Percentiles rank a stretch among this genome's conserved stretches.
phyloP scores from a whole-genome alignment of 176 grass and related monocot genomes.

The Secale cereale region DNA sequence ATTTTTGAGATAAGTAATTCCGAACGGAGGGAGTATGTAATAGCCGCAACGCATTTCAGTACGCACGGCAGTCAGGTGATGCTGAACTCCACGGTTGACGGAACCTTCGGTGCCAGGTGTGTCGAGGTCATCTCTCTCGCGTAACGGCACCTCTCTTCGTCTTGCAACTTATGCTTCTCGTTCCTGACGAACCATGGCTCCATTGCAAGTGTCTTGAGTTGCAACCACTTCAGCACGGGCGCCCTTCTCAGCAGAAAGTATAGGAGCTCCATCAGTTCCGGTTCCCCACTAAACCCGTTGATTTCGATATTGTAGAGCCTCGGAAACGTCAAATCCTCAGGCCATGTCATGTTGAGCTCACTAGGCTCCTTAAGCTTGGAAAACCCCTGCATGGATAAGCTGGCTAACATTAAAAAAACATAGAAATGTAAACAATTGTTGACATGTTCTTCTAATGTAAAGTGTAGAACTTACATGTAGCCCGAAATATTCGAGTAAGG shows the following conservation, averaged over 20 bases:
- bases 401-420: neutral
- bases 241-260: slow-evolving; percentile 1
- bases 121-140: neutral
- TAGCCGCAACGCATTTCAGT: neutral
- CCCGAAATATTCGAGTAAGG: neutral
- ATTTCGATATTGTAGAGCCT: neutral
- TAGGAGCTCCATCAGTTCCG: neutral
- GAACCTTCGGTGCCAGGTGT: neutral
- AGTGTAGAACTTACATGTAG: neutral
- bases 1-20: too few relatives aligned
- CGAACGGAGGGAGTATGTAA: too few relatives aligned
- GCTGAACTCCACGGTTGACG: neutral
- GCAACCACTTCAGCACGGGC: neutral
- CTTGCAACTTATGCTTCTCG: neutral
- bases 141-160: neutral
- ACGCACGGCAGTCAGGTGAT: neutral
- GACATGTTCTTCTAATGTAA: neutral
- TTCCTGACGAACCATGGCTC: neutral
- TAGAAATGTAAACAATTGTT: neutral
- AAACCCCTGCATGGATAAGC: neutral
- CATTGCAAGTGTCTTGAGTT: neutral
- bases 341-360: neutral
- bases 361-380: neutral
- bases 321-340: neutral
- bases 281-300: slow-evolving; percentile 17